Base-by-base conservation (phyloP, 2,329 filamentous ascomycete genomes). In the Penicillium nordicum region DNA sequence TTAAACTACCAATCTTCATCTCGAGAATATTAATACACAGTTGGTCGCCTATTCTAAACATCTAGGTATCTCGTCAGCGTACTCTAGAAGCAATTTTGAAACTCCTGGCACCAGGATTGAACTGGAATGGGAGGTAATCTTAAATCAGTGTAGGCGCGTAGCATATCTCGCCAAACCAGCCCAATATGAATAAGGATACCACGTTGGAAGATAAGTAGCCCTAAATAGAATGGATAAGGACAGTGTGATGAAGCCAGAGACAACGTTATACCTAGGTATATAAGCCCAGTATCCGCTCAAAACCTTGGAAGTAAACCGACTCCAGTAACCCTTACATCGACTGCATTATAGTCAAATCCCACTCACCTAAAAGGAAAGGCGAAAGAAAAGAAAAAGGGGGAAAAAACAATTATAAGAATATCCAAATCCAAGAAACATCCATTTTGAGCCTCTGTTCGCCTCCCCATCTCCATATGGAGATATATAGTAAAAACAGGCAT, bases 371-470 rank as follows among this genome's bases (percentile, higher is more conserved):
- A 25, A 42, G 5, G 25, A 6, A 23, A 38, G 29, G 50, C 29
- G 29, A 51, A 44, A 53, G 45, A 37, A 51, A 44, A 53, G 45
- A 37, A 50, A 51, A 42, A 21, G 14, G 37, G 51, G 10, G 10
- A 5, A 47, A 25, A 40, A 47, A 29, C 21, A 21, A 21, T 21
- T 21, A 21, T 21, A 44, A 54, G 29, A 53, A 25, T n/a, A 32
- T 42, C 29, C 27, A 47, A 53, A 46, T 42, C 41, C 54, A 57
- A 57, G 45, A 61, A 58, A 50, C 51, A 47, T 53, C 45, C 41
- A 47, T 54, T 54, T 57, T 51, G 54, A 53, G 50, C 46, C 54
- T 54, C 42, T 40, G 49, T 58, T 52, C 46, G 57, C 57, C 53
- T 56, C 40, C 47, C 48, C 40, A 45, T 51, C 46, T 32, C 34